phyloP scores from a whole-genome alignment of 805 yeast species.

The Metschnikowia peoriensis region DNA sequence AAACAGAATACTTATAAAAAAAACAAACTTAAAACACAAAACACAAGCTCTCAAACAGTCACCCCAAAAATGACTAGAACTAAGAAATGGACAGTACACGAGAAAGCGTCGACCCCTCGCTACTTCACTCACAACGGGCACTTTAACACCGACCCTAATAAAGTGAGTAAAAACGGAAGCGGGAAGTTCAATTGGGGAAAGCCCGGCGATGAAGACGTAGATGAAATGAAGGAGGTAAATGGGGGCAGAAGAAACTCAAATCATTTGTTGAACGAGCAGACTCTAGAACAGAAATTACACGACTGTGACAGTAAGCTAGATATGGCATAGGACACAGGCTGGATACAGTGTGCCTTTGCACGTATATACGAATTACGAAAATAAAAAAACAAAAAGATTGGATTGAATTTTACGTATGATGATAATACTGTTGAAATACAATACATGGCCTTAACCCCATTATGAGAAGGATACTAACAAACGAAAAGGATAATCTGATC shows the following conservation, averaged over 20 bases:
- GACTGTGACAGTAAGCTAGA: conserved; percentile 12
- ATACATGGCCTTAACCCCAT: too few relatives aligned
- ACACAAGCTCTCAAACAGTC: not conserved
- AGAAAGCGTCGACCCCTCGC: conserved; percentile 56
- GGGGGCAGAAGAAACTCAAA: conserved; percentile 41
- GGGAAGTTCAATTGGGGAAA: conserved; percentile 90
- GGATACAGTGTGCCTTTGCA: not conserved
- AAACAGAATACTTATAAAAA: not conserved
- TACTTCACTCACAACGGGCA: conserved; percentile 81
- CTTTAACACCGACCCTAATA: conserved; percentile 66
- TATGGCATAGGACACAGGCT: not conserved
- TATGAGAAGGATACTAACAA: too few relatives aligned
- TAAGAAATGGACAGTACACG: conserved; percentile 71
- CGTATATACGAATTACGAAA: not conserved
- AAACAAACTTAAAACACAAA: not conserved
- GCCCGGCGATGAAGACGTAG: conserved; percentile 71
- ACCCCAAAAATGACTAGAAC: conserved; percentile 66
- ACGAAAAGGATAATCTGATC: too few relatives aligned
- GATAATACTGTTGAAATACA: too few relatives aligned
- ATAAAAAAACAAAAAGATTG: not conserved
- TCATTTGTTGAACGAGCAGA: conserved; percentile 34
- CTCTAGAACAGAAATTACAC: conserved; percentile 23
- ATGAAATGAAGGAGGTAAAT: conserved; percentile 44
- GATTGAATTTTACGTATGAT: too few relatives aligned
- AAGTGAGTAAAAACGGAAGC: conserved; percentile 78